Evolutionary conservation across 1,139 yeast species (phyloP), one percentile per base, ranked within the genome.

Genomic region (Geotrichum europaeum): DNA sequence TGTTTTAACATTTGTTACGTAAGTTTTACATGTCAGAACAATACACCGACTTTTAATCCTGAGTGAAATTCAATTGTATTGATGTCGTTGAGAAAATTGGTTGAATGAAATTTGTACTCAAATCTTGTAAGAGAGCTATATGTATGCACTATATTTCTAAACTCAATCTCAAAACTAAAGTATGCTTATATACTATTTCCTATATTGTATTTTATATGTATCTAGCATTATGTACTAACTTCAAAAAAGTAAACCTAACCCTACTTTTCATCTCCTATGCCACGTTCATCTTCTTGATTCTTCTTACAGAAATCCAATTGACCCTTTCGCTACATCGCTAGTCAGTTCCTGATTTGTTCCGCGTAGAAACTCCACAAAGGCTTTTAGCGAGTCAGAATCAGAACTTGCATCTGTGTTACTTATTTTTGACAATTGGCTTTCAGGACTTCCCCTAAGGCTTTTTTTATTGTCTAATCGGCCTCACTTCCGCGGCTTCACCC

Each of bases 231-330:
- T 40, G 22, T n/a, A 40, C 18, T n/a, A 40, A 5, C 47, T 40
- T 40, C 1, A 12, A 4, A n/a, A 15, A 20, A 1, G 2, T 1
- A 40, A 15, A 20, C 57, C 57, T 24, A 22, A 54, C 57, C 57
- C 57, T 47, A 54, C 10, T 25, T 54, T 54, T 54, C 28, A 54
- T n/a, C 10, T 40, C n/a, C 51, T 45, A 28, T 54, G 57, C 57
- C 57, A 54, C 57, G 57, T 54, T 54, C 57, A n/a, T 40, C 57
- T 18, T 24, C 47, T 24, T 32, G 56, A 43, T 40, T 40, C 47
- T 40, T 40, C 22, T 15, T 15, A 5, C 18, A 36, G n/a, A 36
- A 36, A 36, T 40, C 47, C 22, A 40, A 40, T 40, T 40, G 47
- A 40, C 47, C 47, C 47, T 40, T 40, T 18, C 18, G 47, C 47